These are phyloP conservation scores for Mercurialis annua DNA, from an alignment of 345 rosid species.

Conservation along the genomic window DNA sequence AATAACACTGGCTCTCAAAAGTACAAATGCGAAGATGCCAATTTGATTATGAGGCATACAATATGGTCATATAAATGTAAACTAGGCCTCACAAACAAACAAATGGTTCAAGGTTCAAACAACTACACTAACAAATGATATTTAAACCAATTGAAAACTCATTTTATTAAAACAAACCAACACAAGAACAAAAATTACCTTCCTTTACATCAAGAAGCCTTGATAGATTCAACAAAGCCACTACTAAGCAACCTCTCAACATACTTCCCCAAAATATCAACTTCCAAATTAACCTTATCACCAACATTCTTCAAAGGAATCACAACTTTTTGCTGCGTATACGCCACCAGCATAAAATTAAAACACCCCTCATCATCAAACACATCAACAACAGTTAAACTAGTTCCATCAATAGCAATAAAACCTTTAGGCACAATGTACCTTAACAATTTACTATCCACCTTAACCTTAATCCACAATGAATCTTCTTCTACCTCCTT, in stretches of 20 bases:
- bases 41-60: no score
- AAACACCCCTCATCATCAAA: conserved; percentile 71
- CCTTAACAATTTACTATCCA: conserved; percentile 43
- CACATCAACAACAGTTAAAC: conserved; percentile 88
- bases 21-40: no score
- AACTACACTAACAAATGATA: no score
- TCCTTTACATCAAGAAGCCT: conserved; percentile 13
- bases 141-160: no score
- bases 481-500: conserved; percentile 70
- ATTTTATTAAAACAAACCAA: no score
- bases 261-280: conserved; percentile 86
- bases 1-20: no score
- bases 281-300: conserved; percentile 88
- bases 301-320: conserved; percentile 68
- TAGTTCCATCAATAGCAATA: conserved; percentile 85
- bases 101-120: no score
- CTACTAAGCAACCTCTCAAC: conserved; percentile 80
- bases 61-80: no score
- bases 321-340: conserved; percentile 75
- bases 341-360: conserved; percentile 79
- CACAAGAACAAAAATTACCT: conserved; percentile 7
- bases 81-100: no score
- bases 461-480: conserved; percentile 78
- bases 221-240: conserved; percentile 51
- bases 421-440: conserved; percentile 85